phyloP scores from a whole-genome alignment of 768 basidiomycete genomes.

The Gautieria morchelliformis region DNA sequence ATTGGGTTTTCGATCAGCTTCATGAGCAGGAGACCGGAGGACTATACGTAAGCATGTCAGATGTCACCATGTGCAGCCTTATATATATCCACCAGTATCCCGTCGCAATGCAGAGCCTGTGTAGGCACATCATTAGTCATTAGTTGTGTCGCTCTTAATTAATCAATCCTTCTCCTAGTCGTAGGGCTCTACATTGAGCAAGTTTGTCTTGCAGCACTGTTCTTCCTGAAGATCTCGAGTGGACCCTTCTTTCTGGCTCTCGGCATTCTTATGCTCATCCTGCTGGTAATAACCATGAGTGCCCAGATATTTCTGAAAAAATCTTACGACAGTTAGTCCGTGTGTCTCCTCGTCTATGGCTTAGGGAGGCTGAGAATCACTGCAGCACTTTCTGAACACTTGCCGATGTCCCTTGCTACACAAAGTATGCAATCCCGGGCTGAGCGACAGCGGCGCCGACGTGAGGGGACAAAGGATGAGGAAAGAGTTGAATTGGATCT shows the following conservation, averaged over 20 bases:
- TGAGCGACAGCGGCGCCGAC: slow-evolving; percentile 9
- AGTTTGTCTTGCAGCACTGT: slow-evolving; percentile 52
- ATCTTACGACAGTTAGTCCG: slow-evolving; percentile 33
- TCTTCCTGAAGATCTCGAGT: slow-evolving; percentile 47
- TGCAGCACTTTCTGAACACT: slow-evolving; percentile 39
- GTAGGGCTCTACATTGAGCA: slow-evolving; percentile 68
- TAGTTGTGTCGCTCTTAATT: neutral
- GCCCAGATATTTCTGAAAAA: slow-evolving; percentile 30
- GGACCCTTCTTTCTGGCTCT: slow-evolving; percentile 29
- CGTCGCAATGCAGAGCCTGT: slow-evolving; percentile 39
- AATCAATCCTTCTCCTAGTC: slow-evolving; percentile 26
- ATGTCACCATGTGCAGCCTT: slow-evolving; percentile 5
- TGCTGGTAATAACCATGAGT: slow-evolving; percentile 42
- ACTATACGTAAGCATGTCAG: slow-evolving; percentile 11
- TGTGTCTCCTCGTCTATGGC: no score
- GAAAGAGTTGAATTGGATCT: slow-evolving; percentile 16
- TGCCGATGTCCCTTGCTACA: slow-evolving; percentile 58
- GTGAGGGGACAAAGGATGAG: slow-evolving; percentile 19
- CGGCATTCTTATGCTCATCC: slow-evolving; percentile 48
- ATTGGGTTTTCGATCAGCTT: slow-evolving; percentile 44
- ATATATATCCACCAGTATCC: slow-evolving; percentile 22
- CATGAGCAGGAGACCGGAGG: slow-evolving; percentile 37
- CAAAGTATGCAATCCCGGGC: slow-evolving; percentile 40
- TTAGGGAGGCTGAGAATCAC: no score
- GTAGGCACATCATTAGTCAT: slow-evolving; percentile 25